A percentile compares a stretch with the other conserved stretches of the same genome.
Evolutionary conservation across 306 rosid species (phyloP).

Genomic region (Vigna mungo): DNA sequence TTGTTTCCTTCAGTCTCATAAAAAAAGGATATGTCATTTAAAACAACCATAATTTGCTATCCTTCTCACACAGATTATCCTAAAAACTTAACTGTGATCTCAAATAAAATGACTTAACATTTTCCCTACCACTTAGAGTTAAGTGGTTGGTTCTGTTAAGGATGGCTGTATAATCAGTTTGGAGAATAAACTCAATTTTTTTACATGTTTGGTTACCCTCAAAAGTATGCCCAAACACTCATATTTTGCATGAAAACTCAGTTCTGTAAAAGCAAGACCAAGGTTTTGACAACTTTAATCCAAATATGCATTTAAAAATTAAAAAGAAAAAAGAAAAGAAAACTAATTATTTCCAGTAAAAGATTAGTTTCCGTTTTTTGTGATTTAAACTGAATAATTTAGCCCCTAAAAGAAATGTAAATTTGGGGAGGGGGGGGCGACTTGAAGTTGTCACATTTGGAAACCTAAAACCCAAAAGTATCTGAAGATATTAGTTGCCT

Average conservation of each 20-base stretch:
- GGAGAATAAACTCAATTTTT: too few relatives aligned
- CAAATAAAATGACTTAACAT: constrained; percentile 29
- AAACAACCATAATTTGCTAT: constrained; percentile 19
- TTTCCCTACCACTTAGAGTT: constrained; percentile 4
- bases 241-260: too few relatives aligned
- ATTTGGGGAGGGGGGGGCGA: neutral
- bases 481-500: constrained; percentile 28
- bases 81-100: constrained; percentile 15
- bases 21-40: constrained; percentile 13
- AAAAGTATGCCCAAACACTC: too few relatives aligned
- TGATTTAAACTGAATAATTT: constrained; percentile 28
- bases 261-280: too few relatives aligned
- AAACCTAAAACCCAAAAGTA: constrained; percentile 1
- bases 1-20: constrained; percentile 7
- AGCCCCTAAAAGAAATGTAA: constrained; percentile 32
- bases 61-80: constrained; percentile 13
- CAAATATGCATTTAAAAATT: constrained; percentile 3
- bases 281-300: too few relatives aligned
- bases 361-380: constrained; percentile 13
- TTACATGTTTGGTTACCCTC: too few relatives aligned
- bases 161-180: too few relatives aligned
- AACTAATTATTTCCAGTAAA: neutral
- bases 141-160: too few relatives aligned
- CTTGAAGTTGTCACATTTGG: constrained; percentile 7
- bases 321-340: constrained; percentile 29